Conservation (phyloP, 441 rosid species). For the Biscutella laevigata region DNA sequence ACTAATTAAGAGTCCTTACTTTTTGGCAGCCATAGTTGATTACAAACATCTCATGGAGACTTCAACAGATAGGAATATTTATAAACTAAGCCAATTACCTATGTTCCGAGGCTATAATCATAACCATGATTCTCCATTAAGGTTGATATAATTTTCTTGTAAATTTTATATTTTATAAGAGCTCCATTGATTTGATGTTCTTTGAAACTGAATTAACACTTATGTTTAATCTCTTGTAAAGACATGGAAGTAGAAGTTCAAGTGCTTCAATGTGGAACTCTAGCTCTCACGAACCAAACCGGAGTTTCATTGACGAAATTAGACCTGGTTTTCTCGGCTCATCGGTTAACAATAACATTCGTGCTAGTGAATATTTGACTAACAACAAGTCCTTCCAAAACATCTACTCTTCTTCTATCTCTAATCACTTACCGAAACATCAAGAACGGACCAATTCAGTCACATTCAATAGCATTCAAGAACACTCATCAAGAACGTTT, state of each 20-base stretch:
- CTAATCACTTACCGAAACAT: slow-evolving; percentile 19
- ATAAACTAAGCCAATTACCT: slow-evolving; percentile 66
- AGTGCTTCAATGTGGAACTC: slow-evolving; percentile 42
- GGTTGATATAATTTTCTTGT: slow-evolving; percentile 20
- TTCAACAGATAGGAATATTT: slow-evolving; percentile 52
- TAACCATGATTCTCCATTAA: slow-evolving; percentile 38
- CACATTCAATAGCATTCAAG: slow-evolving; percentile 18
- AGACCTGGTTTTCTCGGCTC: slow-evolving; percentile 31
- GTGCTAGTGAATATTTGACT: slow-evolving; percentile 21
- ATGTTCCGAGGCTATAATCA: slow-evolving; percentile 52
- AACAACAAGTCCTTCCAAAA: slow-evolving; percentile 20
- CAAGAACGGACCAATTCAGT: slow-evolving; percentile 20
- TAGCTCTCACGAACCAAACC: slow-evolving; percentile 33
- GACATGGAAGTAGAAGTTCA: slow-evolving; percentile 32
- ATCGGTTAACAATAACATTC: slow-evolving; percentile 30
- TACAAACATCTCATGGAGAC: slow-evolving; percentile 51
- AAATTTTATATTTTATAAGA: background rate
- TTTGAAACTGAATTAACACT: background rate
- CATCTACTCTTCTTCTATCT: slow-evolving; percentile 14
- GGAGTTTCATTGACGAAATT: slow-evolving; percentile 32
- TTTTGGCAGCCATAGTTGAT: slow-evolving; percentile 42
- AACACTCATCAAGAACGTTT: slow-evolving; percentile 6
- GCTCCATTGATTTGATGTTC: background rate
- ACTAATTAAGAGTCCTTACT: background rate
- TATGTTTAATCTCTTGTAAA: no score